These are phyloP conservation scores for Candida palmyrensis DNA, from an alignment of 805 yeast species.

Conservation along the genomic window DNA sequence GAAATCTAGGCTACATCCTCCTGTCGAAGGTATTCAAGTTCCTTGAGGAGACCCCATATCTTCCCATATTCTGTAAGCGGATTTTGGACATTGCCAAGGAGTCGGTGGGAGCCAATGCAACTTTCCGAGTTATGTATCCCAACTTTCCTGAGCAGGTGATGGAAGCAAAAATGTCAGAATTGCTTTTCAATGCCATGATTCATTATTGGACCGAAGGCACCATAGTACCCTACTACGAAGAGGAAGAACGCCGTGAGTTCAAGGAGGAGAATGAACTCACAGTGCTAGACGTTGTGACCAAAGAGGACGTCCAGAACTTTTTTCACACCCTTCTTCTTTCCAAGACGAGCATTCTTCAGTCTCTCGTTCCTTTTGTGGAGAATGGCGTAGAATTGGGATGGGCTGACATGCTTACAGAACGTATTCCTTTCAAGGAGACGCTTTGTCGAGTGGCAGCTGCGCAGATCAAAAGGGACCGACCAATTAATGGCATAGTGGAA, in stretches of 20 bases:
- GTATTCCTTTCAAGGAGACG: slow-evolving; percentile 9
- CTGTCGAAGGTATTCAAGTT: background rate
- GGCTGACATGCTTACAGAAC: slow-evolving; percentile 2
- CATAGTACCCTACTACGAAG: slow-evolving; percentile 1
- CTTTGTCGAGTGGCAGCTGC: slow-evolving; percentile 5
- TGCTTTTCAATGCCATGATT: slow-evolving; percentile 4
- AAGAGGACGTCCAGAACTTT: slow-evolving; percentile 4
- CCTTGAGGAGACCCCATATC: background rate
- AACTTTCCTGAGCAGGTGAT: slow-evolving; percentile 9
- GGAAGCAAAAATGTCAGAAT: slow-evolving; percentile 3
- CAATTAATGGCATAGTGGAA: slow-evolving; percentile 4
- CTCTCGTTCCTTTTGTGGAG: slow-evolving; percentile 10
- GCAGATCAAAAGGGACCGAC: slow-evolving; percentile 3
- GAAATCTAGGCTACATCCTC: background rate
- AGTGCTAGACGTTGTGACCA: background rate
- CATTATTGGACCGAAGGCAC: slow-evolving; percentile 6
- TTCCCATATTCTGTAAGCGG: too few species aligned
- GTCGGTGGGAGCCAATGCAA: slow-evolving; percentile 1
- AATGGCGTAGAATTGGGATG: slow-evolving; percentile 11
- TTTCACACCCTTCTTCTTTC: slow-evolving; percentile 6
- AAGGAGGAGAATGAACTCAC: slow-evolving; percentile 3
- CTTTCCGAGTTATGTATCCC: slow-evolving; percentile 5
- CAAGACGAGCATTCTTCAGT: slow-evolving; percentile 7
- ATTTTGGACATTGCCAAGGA: slow-evolving; percentile 1
- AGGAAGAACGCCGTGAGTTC: slow-evolving; percentile 4